phyloP scores from a whole-genome alignment of 2,329 filamentous ascomycete genomes.

The Pseudogymnoascus sp. region DNA sequence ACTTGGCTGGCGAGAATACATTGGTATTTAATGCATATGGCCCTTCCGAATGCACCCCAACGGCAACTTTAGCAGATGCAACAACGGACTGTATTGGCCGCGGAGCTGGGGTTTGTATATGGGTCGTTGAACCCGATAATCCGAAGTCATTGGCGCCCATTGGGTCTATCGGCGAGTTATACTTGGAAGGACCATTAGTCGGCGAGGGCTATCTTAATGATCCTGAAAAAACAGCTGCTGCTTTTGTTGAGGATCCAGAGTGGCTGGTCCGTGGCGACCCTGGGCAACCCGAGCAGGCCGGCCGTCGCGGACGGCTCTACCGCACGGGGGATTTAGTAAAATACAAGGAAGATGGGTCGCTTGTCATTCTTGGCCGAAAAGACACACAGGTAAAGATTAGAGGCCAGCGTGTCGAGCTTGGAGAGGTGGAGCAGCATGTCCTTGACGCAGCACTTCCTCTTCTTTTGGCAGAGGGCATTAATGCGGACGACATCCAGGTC shows the following conservation, averaged over 20 bases:
- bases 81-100: slow-evolving; percentile 12
- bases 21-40: slow-evolving; percentile 53
- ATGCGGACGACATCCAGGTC: background rate
- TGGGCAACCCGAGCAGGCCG: background rate
- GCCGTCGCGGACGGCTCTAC: slow-evolving; percentile 36
- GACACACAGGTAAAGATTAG: slow-evolving; percentile 53
- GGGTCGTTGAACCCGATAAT: slow-evolving; percentile 25
- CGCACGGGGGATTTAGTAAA: slow-evolving; percentile 51
- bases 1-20: slow-evolving; percentile 30
- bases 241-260: slow-evolving; percentile 40
- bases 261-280: slow-evolving; percentile 16
- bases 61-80: slow-evolving; percentile 36
- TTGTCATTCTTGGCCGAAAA: slow-evolving; percentile 51
- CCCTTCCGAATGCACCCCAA: slow-evolving; percentile 80
- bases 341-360: slow-evolving; percentile 42
- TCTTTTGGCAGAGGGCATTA: background rate
- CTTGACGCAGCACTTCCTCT: background rate
- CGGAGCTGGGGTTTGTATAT: slow-evolving; percentile 22
- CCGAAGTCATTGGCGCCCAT: background rate
- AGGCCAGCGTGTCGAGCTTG: slow-evolving; percentile 19
- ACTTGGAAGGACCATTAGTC: slow-evolving; percentile 41
- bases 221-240: slow-evolving; percentile 45
- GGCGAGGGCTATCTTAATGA: slow-evolving; percentile 53
- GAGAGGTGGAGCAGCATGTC: slow-evolving; percentile 16
- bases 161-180: slow-evolving; percentile 9